Base-by-base conservation (phyloP, 192 early-diverging fungal species). In the Coemansia aciculifera region DNA sequence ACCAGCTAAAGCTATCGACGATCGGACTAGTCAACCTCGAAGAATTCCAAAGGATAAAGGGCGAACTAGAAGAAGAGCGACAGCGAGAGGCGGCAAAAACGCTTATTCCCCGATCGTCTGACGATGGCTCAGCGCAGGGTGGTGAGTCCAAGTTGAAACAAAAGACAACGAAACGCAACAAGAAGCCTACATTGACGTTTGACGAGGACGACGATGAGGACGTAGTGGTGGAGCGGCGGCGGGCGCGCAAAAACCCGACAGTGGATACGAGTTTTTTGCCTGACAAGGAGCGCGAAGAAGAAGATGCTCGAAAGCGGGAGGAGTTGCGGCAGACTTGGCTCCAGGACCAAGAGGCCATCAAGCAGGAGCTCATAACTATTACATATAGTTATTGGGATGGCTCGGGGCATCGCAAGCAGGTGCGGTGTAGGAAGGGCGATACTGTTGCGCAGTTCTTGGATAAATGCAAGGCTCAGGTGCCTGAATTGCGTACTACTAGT, bases 301-400 rank as follows among this genome's bases (percentile, higher is more conserved):
- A 74, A 19, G 96, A 98, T 61, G 84, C 86, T 3, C 69, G 64
- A 32, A 77, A 87, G 39, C 86, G 95, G 9, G 93, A 96, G 59
- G 76, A 89, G 46, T 67, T 98, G 59, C 78, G 92, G 38, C 80
- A 91, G 37, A 84, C 95, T 57, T 98, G 96, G 96, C 69, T 95
- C 8, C 72, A 62, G 52, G 87, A 89, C 59, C 96, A 98, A 49
- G 93, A 94, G 40, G 73, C 81, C 38, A 88, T 93, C 64, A 97
- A 98, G 83, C 86, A 89, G 48, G 91, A 98, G 74, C 78, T 81
- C 8, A 93, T 98, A 37, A 70, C 74, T 15, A 90, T 98, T 59
- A 95, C 94, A 17, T 98, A 97, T 72, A 91, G 89, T 56, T 98
- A 94, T 69, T 98, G 96, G 96, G 95, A 98, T 72, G 96, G 96